A percentile compares a stretch with the other conserved stretches of the same genome.
These are phyloP conservation scores for Trichoderma guizhouense DNA, from an alignment of 2,329 filamentous ascomycete species.

Conservation along the genomic window DNA sequence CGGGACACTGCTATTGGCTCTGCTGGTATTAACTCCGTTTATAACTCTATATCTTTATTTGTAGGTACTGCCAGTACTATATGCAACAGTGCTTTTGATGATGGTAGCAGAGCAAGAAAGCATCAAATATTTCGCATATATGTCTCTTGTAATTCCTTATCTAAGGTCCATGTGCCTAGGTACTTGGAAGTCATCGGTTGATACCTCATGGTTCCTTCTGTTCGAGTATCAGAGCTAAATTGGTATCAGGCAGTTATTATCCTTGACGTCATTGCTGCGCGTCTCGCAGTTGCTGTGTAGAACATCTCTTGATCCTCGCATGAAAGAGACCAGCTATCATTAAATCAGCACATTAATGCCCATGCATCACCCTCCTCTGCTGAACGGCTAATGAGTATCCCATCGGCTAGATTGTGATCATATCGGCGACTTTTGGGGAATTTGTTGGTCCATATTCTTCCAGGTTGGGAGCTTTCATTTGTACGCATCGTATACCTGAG, in stretches of 20 bases:
- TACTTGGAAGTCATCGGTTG: not conserved
- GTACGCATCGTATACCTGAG: not conserved
- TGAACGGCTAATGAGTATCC: not conserved
- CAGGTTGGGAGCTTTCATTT: not conserved
- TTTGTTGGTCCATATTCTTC: not conserved
- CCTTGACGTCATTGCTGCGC: not conserved
- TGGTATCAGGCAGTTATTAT: not conserved
- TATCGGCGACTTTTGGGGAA: not conserved
- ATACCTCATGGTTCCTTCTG: not conserved
- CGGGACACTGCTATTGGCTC: not conserved
- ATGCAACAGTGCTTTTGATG: not conserved
- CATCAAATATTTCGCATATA: not conserved
- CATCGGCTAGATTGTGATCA: not conserved
- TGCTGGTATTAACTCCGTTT: not conserved
- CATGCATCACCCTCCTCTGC: too few relatives aligned
- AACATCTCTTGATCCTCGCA: not conserved
- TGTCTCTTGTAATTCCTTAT: too few relatives aligned
- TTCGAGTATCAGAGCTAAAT: not conserved
- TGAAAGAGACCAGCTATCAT: not conserved
- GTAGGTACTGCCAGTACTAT: not conserved
- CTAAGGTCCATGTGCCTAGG: too few relatives aligned
- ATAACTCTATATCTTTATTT: not conserved
- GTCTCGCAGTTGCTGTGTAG: not conserved
- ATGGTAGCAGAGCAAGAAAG: not conserved
- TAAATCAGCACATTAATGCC: not conserved